Percentiles rank a stretch among this genome's conserved stretches.
Evolutionary conservation across 768 basidiomycete genomes (phyloP).

Genomic region (Tylopilus subfusipes): DNA sequence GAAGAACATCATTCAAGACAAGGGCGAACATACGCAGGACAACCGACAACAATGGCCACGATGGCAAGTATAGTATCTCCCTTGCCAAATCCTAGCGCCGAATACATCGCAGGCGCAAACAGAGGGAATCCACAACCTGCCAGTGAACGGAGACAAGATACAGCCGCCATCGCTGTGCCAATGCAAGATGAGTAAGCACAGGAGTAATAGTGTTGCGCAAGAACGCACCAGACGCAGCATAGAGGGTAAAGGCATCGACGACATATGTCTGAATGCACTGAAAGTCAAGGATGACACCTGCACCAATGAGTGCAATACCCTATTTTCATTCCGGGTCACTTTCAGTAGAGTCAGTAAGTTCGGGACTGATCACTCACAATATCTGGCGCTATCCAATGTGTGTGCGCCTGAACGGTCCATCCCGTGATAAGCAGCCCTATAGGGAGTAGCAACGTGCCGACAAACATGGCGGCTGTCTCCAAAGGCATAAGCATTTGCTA

Average conservation of each 20-base stretch:
- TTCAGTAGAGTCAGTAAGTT: background rate
- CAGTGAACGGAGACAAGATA: slow-evolving; percentile 57
- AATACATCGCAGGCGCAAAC: slow-evolving; percentile 71
- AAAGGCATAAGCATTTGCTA: background rate
- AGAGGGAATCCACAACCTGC: slow-evolving; percentile 75
- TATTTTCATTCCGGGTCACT: slow-evolving; percentile 21
- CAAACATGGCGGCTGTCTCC: slow-evolving; percentile 51
- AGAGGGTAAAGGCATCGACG: slow-evolving; percentile 61
- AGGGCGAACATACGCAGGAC: slow-evolving; percentile 40
- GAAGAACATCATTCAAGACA: background rate
- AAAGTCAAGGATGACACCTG: slow-evolving; percentile 56
- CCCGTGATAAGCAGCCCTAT: slow-evolving; percentile 66
- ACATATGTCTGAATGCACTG: slow-evolving; percentile 65
- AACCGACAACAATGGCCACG: slow-evolving; percentile 55
- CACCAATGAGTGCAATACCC: slow-evolving; percentile 58
- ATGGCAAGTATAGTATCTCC: slow-evolving; percentile 64
- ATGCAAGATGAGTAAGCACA: background rate
- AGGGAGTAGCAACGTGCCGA: slow-evolving; percentile 58
- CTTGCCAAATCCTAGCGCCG: slow-evolving; percentile 63
- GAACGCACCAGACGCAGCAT: slow-evolving; percentile 61
- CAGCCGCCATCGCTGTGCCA: slow-evolving; percentile 57
- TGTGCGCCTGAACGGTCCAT: slow-evolving; percentile 56
- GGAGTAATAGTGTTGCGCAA: background rate
- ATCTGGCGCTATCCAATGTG: slow-evolving; percentile 71
- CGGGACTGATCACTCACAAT: slow-evolving; percentile 40